Evolutionary conservation across 805 yeast species (phyloP), one percentile per base, ranked within the genome.

Genomic region (Saccharomyces kudriavzevii): DNA sequence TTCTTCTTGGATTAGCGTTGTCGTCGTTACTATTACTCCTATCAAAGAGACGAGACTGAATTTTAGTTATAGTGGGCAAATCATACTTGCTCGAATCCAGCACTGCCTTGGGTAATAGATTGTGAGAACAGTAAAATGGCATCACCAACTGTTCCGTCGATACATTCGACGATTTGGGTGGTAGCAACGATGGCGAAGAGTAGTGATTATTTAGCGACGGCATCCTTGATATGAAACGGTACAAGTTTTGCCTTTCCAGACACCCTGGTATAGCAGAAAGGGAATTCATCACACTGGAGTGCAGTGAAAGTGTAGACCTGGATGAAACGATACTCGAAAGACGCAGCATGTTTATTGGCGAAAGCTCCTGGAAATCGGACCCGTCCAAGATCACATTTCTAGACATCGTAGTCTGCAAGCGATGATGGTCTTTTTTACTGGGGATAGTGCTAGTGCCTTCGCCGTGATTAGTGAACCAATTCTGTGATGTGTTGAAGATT

Each of bases 291-390:
- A 62, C 61, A 1, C 87, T 83, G 0, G 87, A 77, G 26, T 79
- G 76, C 49, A 92, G 68, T n/a, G 87, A 81, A 56, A 92, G 74
- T 0, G 97, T 88, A 59, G 87, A 89, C 58, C 97, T 79, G 1
- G 92, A 83, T 14, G 85, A 81, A 49, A 82, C 79, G 54, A 92
- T 72, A 4, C 87, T 78, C 0, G 87, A 78, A 13, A 91, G 74
- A 62, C 85, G 77, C 64, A 83, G 74, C 76, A 84, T 78, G 58
- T 83, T 84, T 9, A 84, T 84, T 1, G 88, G 81, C 3, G 87
- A 78, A 17, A 85, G 74, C 50, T 81, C 80, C 25, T 61, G 66
- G 26, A 64, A 50, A 50, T 68, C 71, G 4, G 53, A 51, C 25
- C 63, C 68, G 31, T 66, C 71, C 11, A 65, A 55, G 3, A 58